These are phyloP conservation scores for Leishmania tarentolae DNA, from an alignment of 208 protist genomes.

Conservation along the genomic window DNA sequence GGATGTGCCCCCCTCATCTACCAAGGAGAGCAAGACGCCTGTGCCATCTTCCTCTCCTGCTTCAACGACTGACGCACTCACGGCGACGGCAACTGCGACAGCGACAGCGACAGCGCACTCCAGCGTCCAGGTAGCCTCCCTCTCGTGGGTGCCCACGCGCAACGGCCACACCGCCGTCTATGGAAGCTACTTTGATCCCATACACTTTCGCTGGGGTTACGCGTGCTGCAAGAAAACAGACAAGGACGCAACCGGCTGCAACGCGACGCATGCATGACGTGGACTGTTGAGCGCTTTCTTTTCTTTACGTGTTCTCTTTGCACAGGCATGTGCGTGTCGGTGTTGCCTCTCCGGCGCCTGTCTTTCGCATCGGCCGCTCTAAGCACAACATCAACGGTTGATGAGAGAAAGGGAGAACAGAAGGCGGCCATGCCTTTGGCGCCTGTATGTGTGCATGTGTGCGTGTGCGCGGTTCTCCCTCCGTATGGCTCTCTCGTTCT, in stretches of 20 bases:
- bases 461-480: not conserved
- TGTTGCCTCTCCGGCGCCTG: not conserved
- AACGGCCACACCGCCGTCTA: slow-evolving; percentile 66
- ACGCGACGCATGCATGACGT: not conserved
- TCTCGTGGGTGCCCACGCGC: slow-evolving; percentile 28
- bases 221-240: slow-evolving; percentile 64
- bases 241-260: slow-evolving; percentile 54
- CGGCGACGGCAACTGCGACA: not conserved
- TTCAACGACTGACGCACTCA: not conserved
- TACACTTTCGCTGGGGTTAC: slow-evolving; percentile 74
- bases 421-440: not conserved
- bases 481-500: not conserved
- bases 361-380: not conserved
- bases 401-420: not conserved
- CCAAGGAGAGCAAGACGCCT: not conserved
- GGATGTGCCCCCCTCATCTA: not conserved
- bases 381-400: not conserved
- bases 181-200: slow-evolving; percentile 78
- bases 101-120: not conserved
- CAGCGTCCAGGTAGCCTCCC: slow-evolving; percentile 13
- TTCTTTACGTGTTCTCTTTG: not conserved
- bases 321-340: not conserved
- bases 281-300: not conserved
- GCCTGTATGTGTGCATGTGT: not conserved
- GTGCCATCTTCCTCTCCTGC: slow-evolving; percentile 1